A percentile compares a stretch with the other conserved stretches of the same genome.
phyloP scores from a whole-genome alignment of 768 basidiomycete species.

The Suillus subaureus region DNA sequence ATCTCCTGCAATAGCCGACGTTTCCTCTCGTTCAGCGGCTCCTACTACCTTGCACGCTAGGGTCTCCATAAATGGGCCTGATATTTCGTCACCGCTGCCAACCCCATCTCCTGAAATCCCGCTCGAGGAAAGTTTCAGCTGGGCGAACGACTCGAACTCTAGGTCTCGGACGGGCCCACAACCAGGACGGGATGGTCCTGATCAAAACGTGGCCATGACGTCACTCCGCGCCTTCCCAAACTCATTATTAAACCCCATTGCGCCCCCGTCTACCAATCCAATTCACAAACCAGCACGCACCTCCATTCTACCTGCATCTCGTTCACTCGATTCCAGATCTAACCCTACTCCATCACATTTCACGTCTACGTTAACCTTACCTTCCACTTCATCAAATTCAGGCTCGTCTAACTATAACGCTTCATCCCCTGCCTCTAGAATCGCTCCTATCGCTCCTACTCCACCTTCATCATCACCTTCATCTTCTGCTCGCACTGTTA shows the following conservation, averaged over 20 bases:
- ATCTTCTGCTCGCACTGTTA: not conserved
- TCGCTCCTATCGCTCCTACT: not conserved
- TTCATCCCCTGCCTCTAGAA: not conserved
- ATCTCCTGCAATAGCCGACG: not conserved
- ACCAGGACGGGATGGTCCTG: not conserved
- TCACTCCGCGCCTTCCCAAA: not conserved
- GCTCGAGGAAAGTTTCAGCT: not conserved
- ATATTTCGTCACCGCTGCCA: not conserved
- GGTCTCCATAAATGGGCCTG: not conserved
- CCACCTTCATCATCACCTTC: not conserved
- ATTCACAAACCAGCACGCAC: not conserved
- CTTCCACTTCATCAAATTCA: not conserved
- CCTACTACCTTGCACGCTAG: too few species aligned
- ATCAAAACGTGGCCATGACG: not conserved
- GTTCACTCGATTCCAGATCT: not conserved
- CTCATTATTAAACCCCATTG: not conserved
- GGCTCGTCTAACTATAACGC: not conserved
- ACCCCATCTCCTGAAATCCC: constrained; percentile 1
- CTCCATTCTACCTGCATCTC: not conserved
- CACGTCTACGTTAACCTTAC: not conserved
- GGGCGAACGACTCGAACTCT: not conserved
- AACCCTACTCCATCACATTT: not conserved
- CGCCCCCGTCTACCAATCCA: too few species aligned
- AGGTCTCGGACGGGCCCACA: not conserved
- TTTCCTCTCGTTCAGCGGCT: not conserved